Evolutionary conservation across 352 stramenopile genomes (phyloP), one percentile per base, ranked within the genome.

Genomic region (Phytophthora kernoviae): DNA sequence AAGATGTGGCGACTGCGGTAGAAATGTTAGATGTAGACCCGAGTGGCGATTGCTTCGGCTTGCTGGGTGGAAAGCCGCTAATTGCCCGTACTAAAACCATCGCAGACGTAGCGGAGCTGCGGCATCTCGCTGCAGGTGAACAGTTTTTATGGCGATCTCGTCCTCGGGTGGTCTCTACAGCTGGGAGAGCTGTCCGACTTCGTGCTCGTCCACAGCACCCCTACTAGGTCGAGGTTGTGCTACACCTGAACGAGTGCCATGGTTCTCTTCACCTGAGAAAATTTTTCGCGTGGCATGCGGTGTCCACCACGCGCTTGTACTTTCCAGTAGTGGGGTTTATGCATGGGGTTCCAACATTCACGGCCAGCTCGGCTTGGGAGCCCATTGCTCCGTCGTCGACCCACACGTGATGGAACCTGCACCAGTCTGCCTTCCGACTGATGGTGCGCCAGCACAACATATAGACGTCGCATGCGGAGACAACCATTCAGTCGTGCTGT

Each of bases 281-380:
- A 60, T 90, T 8, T 33, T 39, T 5, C 74, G 72, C 2, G 54
- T 91, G 5, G 59, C 67, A 1, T 90, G 79, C 44, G 84, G 84
- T 1, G 53, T 49, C 1, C 46, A 70, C 14, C 84, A 93, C 39
- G 64, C 72, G 0, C 12, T 89, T 1, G 53, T 48, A 0, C 32
- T 79, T 0, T 73, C 69, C 5, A 44, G 51, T 8, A 73, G 74
- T 14, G 51, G 27, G 7, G 64, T 88, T 7, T 85, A 77, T n/a
- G 58, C 66, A 5, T 93, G 81, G 81, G 84, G 84, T 2, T 79
- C 73, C 5, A 91, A 91, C 34, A 43, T 84, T 12, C 79, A 88
- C 40, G 84, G 84, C 0, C 84, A 93, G 32, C 75, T 93, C 9
- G 84, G 84, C 4, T 56, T 75, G 7, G 62, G 71, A 21, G 20